phyloP scores from a whole-genome alignment of 1,139 yeast species.

The Candida glucosophila region DNA sequence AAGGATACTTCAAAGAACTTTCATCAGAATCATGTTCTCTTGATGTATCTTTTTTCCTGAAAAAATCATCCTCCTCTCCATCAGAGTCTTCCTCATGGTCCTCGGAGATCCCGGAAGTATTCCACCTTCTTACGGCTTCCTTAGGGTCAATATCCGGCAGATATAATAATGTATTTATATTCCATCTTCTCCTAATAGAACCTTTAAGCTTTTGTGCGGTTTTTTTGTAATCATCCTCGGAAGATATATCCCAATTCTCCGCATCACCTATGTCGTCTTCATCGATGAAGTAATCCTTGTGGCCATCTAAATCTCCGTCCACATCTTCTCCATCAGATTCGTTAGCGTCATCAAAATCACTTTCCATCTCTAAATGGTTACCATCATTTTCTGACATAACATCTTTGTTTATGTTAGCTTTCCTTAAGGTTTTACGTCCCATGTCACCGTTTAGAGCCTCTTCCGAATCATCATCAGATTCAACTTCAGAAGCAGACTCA shows the following conservation, averaged over 20 bases:
- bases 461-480: conserved; percentile 15
- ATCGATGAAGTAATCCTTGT: conserved; percentile 27
- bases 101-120: conserved; percentile 33
- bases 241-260: conserved; percentile 36
- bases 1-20: conserved; percentile 30
- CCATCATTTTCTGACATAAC: conserved; percentile 43
- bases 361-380: conserved; percentile 26
- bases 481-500: conserved; percentile 4
- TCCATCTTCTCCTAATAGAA: conserved; percentile 47
- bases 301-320: conserved; percentile 41
- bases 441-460: conserved; percentile 19
- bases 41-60: conserved; percentile 39
- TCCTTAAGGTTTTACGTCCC: conserved; percentile 56
- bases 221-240: conserved; percentile 33
- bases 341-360: conserved; percentile 23
- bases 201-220: conserved; percentile 43
- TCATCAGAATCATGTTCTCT: conserved; percentile 27
- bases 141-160: conserved; percentile 66
- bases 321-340: conserved; percentile 23
- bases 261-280: conserved; percentile 45
- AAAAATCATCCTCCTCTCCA: conserved; percentile 48
- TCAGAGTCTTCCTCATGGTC: conserved; percentile 40
- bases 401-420: conserved; percentile 51
- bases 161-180: conserved; percentile 73
- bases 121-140: conserved; percentile 76